Conservation (phyloP, 306 rosid genomes). For the Pterocarpus santalinus region DNA sequence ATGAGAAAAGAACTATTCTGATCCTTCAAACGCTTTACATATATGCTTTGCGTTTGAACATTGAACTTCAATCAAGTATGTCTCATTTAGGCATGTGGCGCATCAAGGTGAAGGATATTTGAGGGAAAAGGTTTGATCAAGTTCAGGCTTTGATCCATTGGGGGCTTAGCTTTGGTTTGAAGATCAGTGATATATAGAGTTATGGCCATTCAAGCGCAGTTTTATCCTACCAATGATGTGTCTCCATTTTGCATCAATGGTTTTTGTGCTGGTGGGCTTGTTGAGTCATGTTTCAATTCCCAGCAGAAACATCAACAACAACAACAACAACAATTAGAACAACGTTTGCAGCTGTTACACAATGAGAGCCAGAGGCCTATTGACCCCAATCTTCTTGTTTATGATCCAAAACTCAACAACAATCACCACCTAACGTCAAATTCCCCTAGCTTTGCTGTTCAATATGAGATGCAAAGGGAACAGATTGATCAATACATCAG, state of each 20-base stretch:
- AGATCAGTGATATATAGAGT: not conserved
- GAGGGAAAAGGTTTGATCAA: not conserved
- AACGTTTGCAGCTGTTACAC: conserved; percentile 35
- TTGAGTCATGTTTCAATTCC: conserved; percentile 46
- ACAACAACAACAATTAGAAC: conserved; percentile 42
- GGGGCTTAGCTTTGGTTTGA: not conserved
- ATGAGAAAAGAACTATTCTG: not conserved
- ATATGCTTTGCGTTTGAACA: too few relatives aligned
- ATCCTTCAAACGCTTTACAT: not conserved
- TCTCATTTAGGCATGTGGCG: not conserved
- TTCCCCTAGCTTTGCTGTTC: conserved; percentile 48
- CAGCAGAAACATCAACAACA: conserved; percentile 53
- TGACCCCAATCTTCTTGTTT: conserved; percentile 20
- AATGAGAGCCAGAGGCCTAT: conserved; percentile 33
- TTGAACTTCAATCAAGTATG: not conserved
- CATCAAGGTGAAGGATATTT: conserved; percentile 19
- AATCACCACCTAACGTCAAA: not conserved
- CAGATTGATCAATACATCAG: conserved; percentile 66
- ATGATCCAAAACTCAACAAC: conserved; percentile 31
- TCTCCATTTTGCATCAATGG: conserved; percentile 57
- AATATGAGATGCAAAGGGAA: conserved; percentile 56
- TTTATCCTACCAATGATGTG: conserved; percentile 52
- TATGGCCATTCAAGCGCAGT: conserved; percentile 74
- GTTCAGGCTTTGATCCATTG: not conserved
- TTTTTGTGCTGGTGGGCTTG: conserved; percentile 40